Percentiles rank a stretch among this genome's conserved stretches.
Conservation (phyloP, 2,329 filamentous ascomycete species). For the Magnaporthiopsis rhizophila region DNA sequence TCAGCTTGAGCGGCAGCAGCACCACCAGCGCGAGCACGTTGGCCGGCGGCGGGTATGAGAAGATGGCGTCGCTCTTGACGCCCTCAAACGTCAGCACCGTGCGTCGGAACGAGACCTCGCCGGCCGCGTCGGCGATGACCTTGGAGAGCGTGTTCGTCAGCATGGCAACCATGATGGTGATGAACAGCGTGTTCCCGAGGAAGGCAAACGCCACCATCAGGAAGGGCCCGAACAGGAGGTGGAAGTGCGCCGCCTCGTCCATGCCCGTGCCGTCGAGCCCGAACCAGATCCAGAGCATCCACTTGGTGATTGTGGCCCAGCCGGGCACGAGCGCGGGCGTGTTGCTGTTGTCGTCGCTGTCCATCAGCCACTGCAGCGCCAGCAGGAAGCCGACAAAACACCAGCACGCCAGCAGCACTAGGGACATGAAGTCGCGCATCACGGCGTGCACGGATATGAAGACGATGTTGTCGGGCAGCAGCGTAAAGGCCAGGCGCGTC, state of each 20-base stretch:
- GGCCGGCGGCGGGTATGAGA: constrained; percentile 62
- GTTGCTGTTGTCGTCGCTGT: constrained; percentile 9
- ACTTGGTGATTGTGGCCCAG: constrained; percentile 63
- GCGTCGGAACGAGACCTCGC: constrained; percentile 64
- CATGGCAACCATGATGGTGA: constrained; percentile 67
- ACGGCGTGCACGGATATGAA: constrained; percentile 75
- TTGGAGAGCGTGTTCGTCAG: constrained; percentile 64
- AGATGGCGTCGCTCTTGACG: constrained; percentile 64
- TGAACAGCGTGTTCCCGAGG: constrained; percentile 65
- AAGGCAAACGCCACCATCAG: constrained; percentile 68
- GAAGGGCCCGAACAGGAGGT: constrained; percentile 57
- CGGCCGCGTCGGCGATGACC: constrained; percentile 59
- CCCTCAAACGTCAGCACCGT: constrained; percentile 67
- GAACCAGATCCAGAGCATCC: constrained; percentile 94
- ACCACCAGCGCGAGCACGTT: constrained; percentile 58
- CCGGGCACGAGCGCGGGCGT: neutral
- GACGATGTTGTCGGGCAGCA: constrained; percentile 76
- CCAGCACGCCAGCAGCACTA: constrained; percentile 70
- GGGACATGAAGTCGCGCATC: constrained; percentile 77
- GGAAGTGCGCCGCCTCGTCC: constrained; percentile 47
- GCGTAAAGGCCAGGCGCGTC: constrained; percentile 72
- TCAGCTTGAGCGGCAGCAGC: constrained; percentile 57
- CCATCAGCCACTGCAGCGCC: constrained; percentile 64
- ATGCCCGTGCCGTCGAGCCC: constrained; percentile 67
- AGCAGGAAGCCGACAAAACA: constrained; percentile 77